These are phyloP conservation scores for Yamadazyma paraphyllophila DNA, from an alignment of 805 yeast species.

Conservation along the genomic window DNA sequence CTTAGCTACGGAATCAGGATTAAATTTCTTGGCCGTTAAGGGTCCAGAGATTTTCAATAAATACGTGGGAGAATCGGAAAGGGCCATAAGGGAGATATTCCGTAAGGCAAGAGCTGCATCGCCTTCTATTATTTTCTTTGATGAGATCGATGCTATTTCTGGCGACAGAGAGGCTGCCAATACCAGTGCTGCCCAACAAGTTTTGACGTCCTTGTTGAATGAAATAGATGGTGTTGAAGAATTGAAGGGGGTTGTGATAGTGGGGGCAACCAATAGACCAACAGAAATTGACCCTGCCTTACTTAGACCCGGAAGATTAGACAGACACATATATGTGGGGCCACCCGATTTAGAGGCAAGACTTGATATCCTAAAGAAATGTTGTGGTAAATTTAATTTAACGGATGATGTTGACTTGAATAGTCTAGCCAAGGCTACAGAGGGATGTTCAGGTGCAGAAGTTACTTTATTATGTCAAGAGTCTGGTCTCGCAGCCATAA, in stretches of 20 bases:
- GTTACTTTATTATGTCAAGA: constrained; percentile 89
- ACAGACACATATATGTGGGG: constrained; percentile 85
- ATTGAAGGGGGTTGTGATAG: constrained; percentile 84
- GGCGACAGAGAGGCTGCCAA: constrained; percentile 65
- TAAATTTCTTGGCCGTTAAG: constrained; percentile 90
- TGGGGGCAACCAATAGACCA: constrained; percentile 97
- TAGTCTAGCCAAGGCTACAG: constrained; percentile 60
- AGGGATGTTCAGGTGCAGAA: constrained; percentile 97
- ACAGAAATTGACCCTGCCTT: constrained; percentile 90
- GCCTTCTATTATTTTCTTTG: constrained; percentile 92
- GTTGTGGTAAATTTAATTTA: constrained; percentile 63
- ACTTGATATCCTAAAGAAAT: constrained; percentile 69
- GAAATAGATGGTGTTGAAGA: constrained; percentile 98
- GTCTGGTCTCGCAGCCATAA: constrained; percentile 92
- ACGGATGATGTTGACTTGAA: constrained; percentile 45
- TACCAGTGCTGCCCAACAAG: constrained; percentile 75
- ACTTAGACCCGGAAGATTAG: constrained; percentile 92
- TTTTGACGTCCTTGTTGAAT: constrained; percentile 83
- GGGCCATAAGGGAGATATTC: constrained; percentile 90
- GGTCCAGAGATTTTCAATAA: constrained; percentile 96
- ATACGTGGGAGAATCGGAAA: constrained; percentile 93
- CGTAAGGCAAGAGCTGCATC: constrained; percentile 92
- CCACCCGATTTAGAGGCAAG: constrained; percentile 89
- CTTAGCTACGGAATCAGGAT: constrained; percentile 90
- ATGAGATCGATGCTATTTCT: constrained; percentile 93